Percentiles rank a stretch among this genome's conserved stretches.
These are phyloP conservation scores for Flaveria floridana DNA, from an alignment of 140 eudicot species.

Conservation along the genomic window DNA sequence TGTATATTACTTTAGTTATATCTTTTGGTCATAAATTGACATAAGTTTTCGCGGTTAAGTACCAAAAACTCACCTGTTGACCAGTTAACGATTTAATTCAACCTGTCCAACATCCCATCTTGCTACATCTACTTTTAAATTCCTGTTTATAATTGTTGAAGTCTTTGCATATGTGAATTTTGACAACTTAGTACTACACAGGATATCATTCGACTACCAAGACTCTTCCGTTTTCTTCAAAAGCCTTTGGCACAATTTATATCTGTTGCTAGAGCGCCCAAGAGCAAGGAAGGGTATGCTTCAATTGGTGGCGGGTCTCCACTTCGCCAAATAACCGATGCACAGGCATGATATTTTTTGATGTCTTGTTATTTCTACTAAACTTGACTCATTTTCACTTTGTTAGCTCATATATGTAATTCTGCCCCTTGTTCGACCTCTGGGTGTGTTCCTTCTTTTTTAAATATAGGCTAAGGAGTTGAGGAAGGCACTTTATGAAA, in stretches of 20 bases:
- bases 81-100: neutral
- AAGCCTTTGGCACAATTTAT: constrained; percentile 96
- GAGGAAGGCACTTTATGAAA: constrained; percentile 73
- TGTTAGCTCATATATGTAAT: constrained; percentile 11
- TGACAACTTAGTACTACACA: constrained; percentile 38
- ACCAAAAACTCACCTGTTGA: neutral
- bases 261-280: constrained; percentile 92
- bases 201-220: constrained; percentile 98
- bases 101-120: neutral
- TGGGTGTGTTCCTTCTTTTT: neutral
- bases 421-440: neutral
- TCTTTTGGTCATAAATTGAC: neutral
- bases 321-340: constrained; percentile 93
- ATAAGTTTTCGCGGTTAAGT: neutral
- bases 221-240: constrained; percentile 92
- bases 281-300: constrained; percentile 99
- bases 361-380: neutral
- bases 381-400: neutral
- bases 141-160: constrained; percentile 12
- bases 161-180: neutral
- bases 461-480: constrained; percentile 76
- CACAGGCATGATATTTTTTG: constrained; percentile 56
- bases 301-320: constrained; percentile 99
- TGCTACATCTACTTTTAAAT: constrained; percentile 1
- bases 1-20: neutral